These are phyloP conservation scores for Paramecium biaurelia DNA, from an alignment of 73 alveolate genomes.

Conservation along the genomic window DNA sequence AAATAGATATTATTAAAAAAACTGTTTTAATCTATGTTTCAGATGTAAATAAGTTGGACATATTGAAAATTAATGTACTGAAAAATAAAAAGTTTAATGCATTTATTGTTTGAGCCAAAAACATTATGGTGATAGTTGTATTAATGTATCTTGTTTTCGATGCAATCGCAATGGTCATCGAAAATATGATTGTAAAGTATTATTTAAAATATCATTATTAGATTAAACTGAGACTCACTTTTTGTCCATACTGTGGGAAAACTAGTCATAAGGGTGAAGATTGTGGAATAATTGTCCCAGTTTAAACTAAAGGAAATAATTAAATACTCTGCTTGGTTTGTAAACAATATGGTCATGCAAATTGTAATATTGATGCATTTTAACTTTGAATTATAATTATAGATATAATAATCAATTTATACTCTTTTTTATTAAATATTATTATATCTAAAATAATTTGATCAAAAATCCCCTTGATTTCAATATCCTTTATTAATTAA, in stretches of 20 bases:
- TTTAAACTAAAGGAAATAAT: background rate
- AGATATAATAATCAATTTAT: too few species aligned
- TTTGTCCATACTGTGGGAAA: background rate
- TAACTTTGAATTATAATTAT: background rate
- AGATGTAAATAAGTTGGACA: conserved; percentile 4
- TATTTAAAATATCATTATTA: background rate
- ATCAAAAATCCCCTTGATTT: too few species aligned
- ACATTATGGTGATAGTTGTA: background rate
- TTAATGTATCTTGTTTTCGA: background rate
- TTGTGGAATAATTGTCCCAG: background rate
- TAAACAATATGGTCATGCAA: background rate
- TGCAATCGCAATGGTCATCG: background rate
- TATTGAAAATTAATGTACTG: background rate
- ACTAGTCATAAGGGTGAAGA: background rate
- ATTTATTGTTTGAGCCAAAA: background rate
- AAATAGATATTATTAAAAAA: background rate
- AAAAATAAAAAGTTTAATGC: background rate
- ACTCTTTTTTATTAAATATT: too few species aligned
- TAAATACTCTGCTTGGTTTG: background rate
- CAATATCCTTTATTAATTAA: too few species aligned
- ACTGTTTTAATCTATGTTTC: background rate
- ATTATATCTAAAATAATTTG: too few species aligned
- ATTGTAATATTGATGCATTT: background rate
- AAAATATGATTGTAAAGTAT: conserved; percentile 13
- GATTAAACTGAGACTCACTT: background rate